Conservation (phyloP, 257 asterid genomes). For the Salvia splendens region DNA sequence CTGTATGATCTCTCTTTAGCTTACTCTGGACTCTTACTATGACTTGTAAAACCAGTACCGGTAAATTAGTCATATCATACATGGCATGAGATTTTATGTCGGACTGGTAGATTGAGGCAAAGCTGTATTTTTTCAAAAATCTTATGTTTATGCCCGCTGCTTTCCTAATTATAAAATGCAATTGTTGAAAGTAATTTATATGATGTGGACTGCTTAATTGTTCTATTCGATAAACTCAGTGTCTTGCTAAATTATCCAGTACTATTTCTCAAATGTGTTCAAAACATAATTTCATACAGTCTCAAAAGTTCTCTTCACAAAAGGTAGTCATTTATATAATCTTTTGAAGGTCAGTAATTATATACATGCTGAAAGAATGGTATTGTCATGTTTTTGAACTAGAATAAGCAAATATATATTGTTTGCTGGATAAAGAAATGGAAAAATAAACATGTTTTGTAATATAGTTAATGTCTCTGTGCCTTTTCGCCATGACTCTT, state of each 20-base stretch:
- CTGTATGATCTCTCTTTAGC: conserved; percentile 44
- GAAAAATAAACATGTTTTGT: not conserved
- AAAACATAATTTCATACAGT: too few relatives aligned
- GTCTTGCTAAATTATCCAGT: not conserved
- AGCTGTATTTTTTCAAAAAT: not conserved
- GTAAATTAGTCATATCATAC: conserved; percentile 25
- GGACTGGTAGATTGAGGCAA: conserved; percentile 20
- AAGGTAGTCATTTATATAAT: not conserved
- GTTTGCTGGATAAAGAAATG: not conserved
- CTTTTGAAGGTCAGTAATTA: not conserved
- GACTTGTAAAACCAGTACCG: not conserved
- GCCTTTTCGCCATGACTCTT: not conserved
- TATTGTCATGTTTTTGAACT: not conserved
- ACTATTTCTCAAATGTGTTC: not conserved
- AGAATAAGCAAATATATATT: not conserved
- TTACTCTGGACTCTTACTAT: conserved; percentile 25
- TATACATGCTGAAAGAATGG: not conserved
- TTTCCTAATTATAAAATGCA: conserved; percentile 13
- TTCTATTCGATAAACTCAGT: not conserved
- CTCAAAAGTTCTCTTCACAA: not conserved
- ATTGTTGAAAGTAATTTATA: not conserved
- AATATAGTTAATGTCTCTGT: too few relatives aligned
- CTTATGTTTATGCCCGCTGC: not conserved
- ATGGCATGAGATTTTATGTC: conserved; percentile 25
- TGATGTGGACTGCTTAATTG: not conserved